Base-by-base conservation (phyloP, 1,139 yeast species). In the Saccharomyces hybrid region DNA sequence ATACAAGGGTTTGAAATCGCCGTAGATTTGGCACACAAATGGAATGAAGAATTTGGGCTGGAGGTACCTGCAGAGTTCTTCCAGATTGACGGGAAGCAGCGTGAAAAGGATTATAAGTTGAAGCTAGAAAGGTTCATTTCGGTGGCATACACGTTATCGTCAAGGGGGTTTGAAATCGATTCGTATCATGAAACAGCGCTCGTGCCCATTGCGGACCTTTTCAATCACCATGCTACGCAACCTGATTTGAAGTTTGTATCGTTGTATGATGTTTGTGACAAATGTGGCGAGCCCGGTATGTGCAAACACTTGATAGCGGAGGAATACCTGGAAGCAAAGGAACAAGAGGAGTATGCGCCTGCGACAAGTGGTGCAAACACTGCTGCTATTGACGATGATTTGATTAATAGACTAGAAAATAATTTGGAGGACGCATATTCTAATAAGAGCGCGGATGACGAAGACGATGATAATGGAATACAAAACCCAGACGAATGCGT, bases 151-250 rank as follows among this genome's bases (percentile, higher is more conserved):
- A 78, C 83, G 1, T 83, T 88, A 13, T 81, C 90, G 0, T 83
- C 95, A 0, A 76, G 96, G 56, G 90, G 91, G 1, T 89, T 90
- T 67, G 84, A 83, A 53, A 82, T 91, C 19, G 97, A 91, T 67
- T 78, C 76, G 50, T 89, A 72, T 67, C 88, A 85, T 62, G 87
- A 84, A 28, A 77, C 86, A 46, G 88, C 87, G 0, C 73, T 91
- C 57, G 96, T 90, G 31, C 97, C 97, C 0, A 91, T 91, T 14
- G 97, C 97, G 0, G 96, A 91, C 69, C 73, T 91, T 51, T 90
- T 90, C 72, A 90, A 90, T 62, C 97, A 89, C 66, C 73, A 80
- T 44, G 78, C 78, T 8, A 75, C 58, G 8, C 46, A 49, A 47
- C 87, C 84, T 53, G 77, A 82, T 62, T 90, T 86, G 5, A 88